Base-by-base conservation (phyloP, 257 asterid species). In the Marsdenia floribunda region DNA sequence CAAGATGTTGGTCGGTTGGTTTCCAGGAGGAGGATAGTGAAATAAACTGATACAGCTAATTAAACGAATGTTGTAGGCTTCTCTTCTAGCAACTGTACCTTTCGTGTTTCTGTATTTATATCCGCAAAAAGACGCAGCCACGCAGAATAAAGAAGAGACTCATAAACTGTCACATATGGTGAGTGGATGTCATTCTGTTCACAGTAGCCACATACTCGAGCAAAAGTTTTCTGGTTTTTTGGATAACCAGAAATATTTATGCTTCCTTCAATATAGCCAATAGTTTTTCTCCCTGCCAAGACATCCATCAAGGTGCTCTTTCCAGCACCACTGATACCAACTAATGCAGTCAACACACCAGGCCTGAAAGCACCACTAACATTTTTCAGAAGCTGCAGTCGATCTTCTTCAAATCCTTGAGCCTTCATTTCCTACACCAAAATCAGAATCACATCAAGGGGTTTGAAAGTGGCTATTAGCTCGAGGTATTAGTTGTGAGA, bases 281-380 rank as follows among this genome's bases (percentile, higher is more conserved):
- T 1, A 0, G 33, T 29, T 94, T 92, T 92, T 71, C 97, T 78
- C 53, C 97, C 97, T 0, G 96, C 97, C 60, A 92, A 85, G 68
- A 92, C 97, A 70, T 92, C 97, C 97, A 92, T 92, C 74, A 92
- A 86, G 38, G 97, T 92, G 44, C 96, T 90, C 86, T 92, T 92
- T 84, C 97, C 97, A 52, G 97, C 97, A 24, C 97, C 97, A 78
- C 96, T 92, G 35, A 92, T 93, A 70, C 96, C 97, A 0, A 92
- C 96, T 66, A 92, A 73, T 21, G 96, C 97, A 58, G 97, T 92
- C 10, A 92, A 78, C 70, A 92, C 78, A 18, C 97, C 96, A 0
- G 96, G 97, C 86, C 49, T 7, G 8, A 44, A 44, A 44, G 12
- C 49, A 44, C 49, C 49, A 44, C 49, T 44, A 44, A 44, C 91